Base-by-base conservation (phyloP, 2,329 filamentous ascomycete species). In the Hymenoscyphus scutula region DNA sequence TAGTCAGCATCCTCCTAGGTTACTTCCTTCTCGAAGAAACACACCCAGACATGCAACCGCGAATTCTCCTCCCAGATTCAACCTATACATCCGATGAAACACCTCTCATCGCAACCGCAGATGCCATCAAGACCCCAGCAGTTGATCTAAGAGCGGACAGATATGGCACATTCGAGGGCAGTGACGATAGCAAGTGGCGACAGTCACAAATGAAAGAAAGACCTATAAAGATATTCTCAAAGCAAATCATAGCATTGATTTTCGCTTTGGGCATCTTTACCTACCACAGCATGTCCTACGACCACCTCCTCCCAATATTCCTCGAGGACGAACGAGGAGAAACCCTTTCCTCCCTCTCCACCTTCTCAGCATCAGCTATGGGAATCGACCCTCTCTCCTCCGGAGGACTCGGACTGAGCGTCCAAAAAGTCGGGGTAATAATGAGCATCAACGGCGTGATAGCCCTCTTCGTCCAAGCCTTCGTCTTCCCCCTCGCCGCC, bases 231-330 rank as follows among this genome's bases (percentile, higher is more conserved):
- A 80, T 82, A 58, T 85, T 88, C 68, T 88, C 82, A 1, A 81
- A 78, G 75, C 84, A 84, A 48, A 87, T 97, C 64, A 79, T 90
- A 68, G 87, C 90, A 75, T 84, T 97, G 59, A 86, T 95, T 45
- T 72, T 92, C n/a, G 89, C 93, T 1, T 79, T 97, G 56, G 91
- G 89, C 53, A 91, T 97, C 66, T 97, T 96, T 78, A 95, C 92
- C 4, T 96, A 96, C 74, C 93, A 97, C 77, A 92, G 89, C 41
- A 97, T 97, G 92, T 92, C 90, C 0, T 97, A 91, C 76, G 94
- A 97, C 72, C 91, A 96, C 74, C 83, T 97, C 0, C 81, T 97
- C 60, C 93, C 93, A 7, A 97, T 97, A 64, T 97, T 97, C 77
- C 86, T 97, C 58, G 92, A 97, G 74, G 92, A 97, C 70, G 82